These are phyloP conservation scores for Magnusiomyces suaveolens DNA, from an alignment of 1,139 yeast genomes.

Conservation along the genomic window DNA sequence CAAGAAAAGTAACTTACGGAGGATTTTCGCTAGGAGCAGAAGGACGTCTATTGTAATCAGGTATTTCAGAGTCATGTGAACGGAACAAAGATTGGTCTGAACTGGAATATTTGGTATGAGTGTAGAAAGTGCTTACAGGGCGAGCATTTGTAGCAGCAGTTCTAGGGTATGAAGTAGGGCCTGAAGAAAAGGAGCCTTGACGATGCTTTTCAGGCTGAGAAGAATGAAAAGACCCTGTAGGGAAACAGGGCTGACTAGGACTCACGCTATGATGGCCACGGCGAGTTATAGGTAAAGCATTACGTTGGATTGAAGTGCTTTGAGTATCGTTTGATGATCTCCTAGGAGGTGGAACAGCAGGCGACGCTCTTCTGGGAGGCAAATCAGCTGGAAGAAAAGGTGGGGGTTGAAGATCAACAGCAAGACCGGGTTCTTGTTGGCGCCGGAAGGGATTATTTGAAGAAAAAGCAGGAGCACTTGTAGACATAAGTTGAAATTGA, in stretches of 20 bases:
- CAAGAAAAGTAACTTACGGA: background rate
- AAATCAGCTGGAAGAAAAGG: background rate
- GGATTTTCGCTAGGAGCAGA: background rate
- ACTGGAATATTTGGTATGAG: conserved; percentile 6
- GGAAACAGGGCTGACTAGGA: background rate
- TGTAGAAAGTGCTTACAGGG: conserved; percentile 2
- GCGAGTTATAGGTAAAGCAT: too few relatives aligned
- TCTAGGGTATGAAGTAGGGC: background rate
- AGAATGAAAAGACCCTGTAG: background rate
- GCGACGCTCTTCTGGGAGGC: background rate
- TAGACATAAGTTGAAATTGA: conserved; percentile 1
- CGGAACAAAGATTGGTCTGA: conserved; percentile 12
- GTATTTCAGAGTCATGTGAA: background rate
- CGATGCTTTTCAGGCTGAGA: background rate
- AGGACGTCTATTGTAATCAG: background rate
- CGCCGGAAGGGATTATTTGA: conserved; percentile 15
- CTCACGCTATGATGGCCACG: too few relatives aligned
- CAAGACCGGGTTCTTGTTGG: background rate
- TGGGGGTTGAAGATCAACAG: background rate
- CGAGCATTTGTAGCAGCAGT: background rate
- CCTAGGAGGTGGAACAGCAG: background rate
- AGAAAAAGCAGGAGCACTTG: conserved; percentile 7
- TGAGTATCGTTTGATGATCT: background rate
- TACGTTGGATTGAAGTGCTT: too few relatives aligned
- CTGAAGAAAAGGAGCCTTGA: background rate